A percentile compares a stretch with the other conserved stretches of the same genome.
Conservation (phyloP, 1,139 yeast genomes). For the Diutina rugosa region DNA sequence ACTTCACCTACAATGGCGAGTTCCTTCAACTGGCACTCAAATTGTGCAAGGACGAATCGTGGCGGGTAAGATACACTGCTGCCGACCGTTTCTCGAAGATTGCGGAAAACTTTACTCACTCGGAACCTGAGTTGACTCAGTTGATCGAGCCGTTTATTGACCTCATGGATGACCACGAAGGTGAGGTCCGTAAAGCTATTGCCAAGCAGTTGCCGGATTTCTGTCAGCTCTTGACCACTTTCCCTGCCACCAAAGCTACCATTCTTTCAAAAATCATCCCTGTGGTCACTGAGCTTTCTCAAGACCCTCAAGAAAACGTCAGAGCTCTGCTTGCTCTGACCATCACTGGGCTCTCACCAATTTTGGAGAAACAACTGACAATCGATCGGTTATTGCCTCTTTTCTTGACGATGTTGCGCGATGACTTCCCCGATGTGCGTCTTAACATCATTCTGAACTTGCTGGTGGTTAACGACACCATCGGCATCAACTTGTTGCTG, state of each 20-base stretch:
- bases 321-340: conserved; percentile 87
- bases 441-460: conserved; percentile 86
- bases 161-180: conserved; percentile 85
- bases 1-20: conserved; percentile 46
- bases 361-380: conserved; percentile 75
- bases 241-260: conserved; percentile 19
- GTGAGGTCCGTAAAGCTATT: conserved; percentile 91
- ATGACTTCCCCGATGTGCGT: conserved; percentile 94
- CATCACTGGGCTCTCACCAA: conserved; percentile 77
- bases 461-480: conserved; percentile 84
- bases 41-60: conserved; percentile 78
- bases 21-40: conserved; percentile 45
- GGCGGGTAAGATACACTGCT: conserved; percentile 98
- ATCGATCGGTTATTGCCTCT: conserved; percentile 78
- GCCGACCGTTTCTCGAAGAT: conserved; percentile 81
- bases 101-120: conserved; percentile 49
- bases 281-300: conserved; percentile 68
- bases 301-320: conserved; percentile 87
- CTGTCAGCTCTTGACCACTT: conserved; percentile 33
- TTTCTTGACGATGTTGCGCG: conserved; percentile 86
- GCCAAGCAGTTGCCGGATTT: conserved; percentile 86
- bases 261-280: conserved; percentile 70
- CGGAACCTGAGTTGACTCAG: conserved; percentile 36
- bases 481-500: conserved; percentile 80
- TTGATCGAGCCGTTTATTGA: conserved; percentile 61